Conservation (phyloP, 148 eudicot species). For the Nepenthes gracilis region DNA sequence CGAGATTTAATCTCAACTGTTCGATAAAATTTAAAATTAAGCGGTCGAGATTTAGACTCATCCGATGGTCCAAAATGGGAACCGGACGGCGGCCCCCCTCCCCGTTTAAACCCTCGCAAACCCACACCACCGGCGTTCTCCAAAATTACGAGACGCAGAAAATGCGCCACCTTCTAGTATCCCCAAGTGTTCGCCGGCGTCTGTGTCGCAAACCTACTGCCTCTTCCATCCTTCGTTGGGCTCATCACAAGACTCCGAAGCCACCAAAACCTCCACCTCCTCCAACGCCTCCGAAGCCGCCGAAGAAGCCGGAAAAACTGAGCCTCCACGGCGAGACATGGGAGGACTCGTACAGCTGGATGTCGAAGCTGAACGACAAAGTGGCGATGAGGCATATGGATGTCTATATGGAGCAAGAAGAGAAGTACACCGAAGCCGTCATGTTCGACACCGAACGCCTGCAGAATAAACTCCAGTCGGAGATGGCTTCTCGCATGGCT, state of each 20-base stretch:
- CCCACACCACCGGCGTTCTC: too few relatives aligned
- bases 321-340: conserved; percentile 47
- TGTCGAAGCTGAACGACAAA: conserved; percentile 80
- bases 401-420: conserved; percentile 85
- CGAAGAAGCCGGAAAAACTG: conserved; percentile 44
- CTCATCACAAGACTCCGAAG: neutral
- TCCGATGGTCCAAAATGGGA: too few relatives aligned
- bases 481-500: conserved; percentile 75
- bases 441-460: conserved; percentile 47
- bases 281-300: conserved; percentile 71
- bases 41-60: too few relatives aligned
- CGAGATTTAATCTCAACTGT: too few relatives aligned
- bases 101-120: too few relatives aligned
- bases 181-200: too few relatives aligned
- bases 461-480: conserved; percentile 63
- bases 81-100: too few relatives aligned
- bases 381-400: conserved; percentile 98
- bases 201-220: too few relatives aligned
- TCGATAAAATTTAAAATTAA: too few relatives aligned
- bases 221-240: too few relatives aligned
- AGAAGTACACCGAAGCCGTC: conserved; percentile 89
- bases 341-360: conserved; percentile 87
- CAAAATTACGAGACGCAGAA: neutral
- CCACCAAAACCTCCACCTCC: conserved; percentile 39
- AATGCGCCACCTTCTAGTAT: neutral